Conservation (phyloP, 441 rosid species). For the Jatropha podagrica region DNA sequence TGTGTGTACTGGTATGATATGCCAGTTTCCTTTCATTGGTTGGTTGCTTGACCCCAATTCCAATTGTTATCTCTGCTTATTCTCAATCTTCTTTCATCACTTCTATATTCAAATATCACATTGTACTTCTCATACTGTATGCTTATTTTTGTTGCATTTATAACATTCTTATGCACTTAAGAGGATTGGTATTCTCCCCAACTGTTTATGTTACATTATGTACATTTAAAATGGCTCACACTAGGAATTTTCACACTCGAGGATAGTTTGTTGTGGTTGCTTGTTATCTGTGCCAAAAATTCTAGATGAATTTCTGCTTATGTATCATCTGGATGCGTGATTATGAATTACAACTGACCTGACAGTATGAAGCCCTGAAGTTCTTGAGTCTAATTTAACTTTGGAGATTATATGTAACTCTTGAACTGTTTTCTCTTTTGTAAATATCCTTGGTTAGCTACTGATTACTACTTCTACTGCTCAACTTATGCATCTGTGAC, state of each 20-base stretch:
- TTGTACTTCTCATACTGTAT: background rate
- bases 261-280: slow-evolving; percentile 9
- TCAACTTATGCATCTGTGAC: slow-evolving; percentile 22
- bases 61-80: background rate
- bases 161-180: no score
- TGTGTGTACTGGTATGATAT: background rate
- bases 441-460: slow-evolving; percentile 3
- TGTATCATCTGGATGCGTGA: background rate
- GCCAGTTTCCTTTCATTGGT: background rate
- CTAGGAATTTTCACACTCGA: background rate
- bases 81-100: background rate
- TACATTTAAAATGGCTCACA: background rate
- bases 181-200: no score
- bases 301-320: slow-evolving; percentile 10
- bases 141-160: no score
- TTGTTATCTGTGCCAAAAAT: background rate
- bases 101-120: background rate
- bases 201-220: no score
- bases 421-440: background rate
- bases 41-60: background rate
- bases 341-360: background rate
- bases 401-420: slow-evolving; percentile 11
- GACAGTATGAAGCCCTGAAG: background rate
- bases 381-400: background rate
- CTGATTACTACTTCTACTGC: slow-evolving; percentile 16